These are phyloP conservation scores for Monilinia aucupariae DNA, from an alignment of 2,329 filamentous ascomycete species.

Conservation along the genomic window DNA sequence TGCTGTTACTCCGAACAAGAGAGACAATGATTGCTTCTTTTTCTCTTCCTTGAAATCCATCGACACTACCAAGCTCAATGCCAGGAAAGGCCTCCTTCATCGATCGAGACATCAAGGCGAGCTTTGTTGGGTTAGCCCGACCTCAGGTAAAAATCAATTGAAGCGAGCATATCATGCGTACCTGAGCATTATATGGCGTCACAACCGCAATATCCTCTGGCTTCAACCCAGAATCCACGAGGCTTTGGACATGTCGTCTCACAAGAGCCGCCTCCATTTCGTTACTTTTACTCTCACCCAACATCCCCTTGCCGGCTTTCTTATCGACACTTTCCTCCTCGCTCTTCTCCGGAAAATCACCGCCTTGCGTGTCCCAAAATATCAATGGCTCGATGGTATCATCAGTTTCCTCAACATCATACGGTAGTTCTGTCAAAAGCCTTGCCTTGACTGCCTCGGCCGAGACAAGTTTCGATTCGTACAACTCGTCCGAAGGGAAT, in stretches of 20 bases:
- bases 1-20: constrained; percentile 84
- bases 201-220: constrained; percentile 86
- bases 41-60: constrained; percentile 94
- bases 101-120: constrained; percentile 67
- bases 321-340: constrained; percentile 61
- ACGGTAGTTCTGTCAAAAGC: constrained; percentile 70
- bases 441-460: constrained; percentile 71
- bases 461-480: constrained; percentile 74
- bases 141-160: neutral
- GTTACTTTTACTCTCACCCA: constrained; percentile 83
- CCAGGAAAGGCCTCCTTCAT: constrained; percentile 78
- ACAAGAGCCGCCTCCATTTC: constrained; percentile 84
- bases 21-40: constrained; percentile 94
- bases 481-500: constrained; percentile 85
- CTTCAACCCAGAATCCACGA: constrained; percentile 75
- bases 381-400: constrained; percentile 83
- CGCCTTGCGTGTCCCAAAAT: constrained; percentile 95
- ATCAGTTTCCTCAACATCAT: constrained; percentile 72
- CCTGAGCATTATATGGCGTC: constrained; percentile 94
- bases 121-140: constrained; percentile 40
- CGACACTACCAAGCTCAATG: constrained; percentile 91
- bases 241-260: constrained; percentile 64
- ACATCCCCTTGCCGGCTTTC: constrained; percentile 42
- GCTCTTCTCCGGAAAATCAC: constrained; percentile 77
- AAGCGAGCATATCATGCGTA: constrained; percentile 37